Conservation (phyloP, 1,284 basidiomycete genomes). For the Leucoagaricus sp. region DNA sequence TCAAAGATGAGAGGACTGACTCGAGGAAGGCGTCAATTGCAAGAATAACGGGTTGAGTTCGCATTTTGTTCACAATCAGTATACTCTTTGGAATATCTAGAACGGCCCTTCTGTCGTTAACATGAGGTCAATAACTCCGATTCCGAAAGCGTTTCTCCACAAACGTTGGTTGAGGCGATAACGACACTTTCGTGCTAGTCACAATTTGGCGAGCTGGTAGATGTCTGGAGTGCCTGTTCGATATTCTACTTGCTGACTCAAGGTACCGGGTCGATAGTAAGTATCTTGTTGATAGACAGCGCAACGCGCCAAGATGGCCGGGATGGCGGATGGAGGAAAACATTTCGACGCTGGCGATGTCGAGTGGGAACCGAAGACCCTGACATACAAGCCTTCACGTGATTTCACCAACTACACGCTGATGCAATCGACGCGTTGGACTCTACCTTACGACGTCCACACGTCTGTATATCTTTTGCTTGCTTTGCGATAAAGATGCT, state of each 20-base stretch:
- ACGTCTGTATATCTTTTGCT: not conserved
- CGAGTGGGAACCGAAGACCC: not conserved
- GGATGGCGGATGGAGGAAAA: slow-evolving; percentile 5
- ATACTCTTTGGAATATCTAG: slow-evolving; percentile 48
- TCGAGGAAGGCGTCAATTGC: slow-evolving; percentile 72
- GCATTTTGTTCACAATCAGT: slow-evolving; percentile 75
- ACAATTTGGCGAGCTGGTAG: not conserved
- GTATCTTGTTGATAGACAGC: slow-evolving; percentile 3
- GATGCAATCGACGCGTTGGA: slow-evolving; percentile 5
- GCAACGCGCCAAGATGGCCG: slow-evolving; percentile 2
- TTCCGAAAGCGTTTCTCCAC: slow-evolving; percentile 17
- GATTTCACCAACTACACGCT: not conserved
- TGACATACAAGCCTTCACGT: slow-evolving; percentile 6
- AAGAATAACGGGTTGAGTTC: slow-evolving; percentile 71
- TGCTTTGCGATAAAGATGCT: not conserved
- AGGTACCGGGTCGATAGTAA: not conserved
- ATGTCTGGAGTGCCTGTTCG: not conserved
- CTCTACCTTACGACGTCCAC: not conserved
- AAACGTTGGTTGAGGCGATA: slow-evolving; percentile 21
- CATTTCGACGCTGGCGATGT: not conserved
- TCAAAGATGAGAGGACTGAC: slow-evolving; percentile 38
- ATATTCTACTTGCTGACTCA: not conserved
- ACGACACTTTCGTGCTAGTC: slow-evolving; percentile 2
- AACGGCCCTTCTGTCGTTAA: slow-evolving; percentile 38
- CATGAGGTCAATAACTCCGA: slow-evolving; percentile 27